Conservation (phyloP, 768 basidiomycete genomes). For the Termitomyces bulborhizus region DNA sequence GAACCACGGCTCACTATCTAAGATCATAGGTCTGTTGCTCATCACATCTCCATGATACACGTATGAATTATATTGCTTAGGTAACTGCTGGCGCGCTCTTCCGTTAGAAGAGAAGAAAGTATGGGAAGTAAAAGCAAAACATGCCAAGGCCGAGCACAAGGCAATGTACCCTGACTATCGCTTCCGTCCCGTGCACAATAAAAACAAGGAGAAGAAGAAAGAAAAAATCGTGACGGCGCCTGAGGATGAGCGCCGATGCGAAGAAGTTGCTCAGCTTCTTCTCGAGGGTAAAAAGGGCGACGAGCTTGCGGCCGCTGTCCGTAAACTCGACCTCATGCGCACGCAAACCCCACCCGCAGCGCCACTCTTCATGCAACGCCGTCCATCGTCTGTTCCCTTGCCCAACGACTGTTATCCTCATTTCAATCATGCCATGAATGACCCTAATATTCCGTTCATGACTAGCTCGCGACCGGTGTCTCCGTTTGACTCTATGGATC, state of each 20-base stretch:
- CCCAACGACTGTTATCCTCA: conserved; percentile 31
- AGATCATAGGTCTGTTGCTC: conserved; percentile 46
- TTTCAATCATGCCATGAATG: conserved; percentile 28
- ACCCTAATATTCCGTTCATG: conserved; percentile 40
- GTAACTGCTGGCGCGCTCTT: conserved; percentile 70
- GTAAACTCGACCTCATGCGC: conserved; percentile 37
- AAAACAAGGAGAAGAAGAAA: conserved; percentile 36
- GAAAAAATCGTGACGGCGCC: conserved; percentile 31
- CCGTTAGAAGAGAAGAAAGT: conserved; percentile 64
- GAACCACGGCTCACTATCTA: conserved; percentile 24
- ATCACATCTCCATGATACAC: conserved; percentile 4
- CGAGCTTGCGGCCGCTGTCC: conserved; percentile 55
- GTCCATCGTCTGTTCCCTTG: conserved; percentile 60
- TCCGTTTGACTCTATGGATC: conserved; percentile 38
- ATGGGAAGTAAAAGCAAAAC: conserved; percentile 70
- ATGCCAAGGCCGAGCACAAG: conserved; percentile 70
- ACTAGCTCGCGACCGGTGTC: conserved; percentile 36
- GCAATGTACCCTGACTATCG: conserved; percentile 61
- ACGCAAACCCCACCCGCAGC: conserved; percentile 7
- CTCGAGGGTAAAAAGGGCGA: conserved; percentile 69
- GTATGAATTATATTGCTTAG: conserved; percentile 31
- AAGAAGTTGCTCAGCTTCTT: conserved; percentile 57
- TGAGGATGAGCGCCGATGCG: conserved; percentile 62
- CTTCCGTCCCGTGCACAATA: conserved; percentile 50
- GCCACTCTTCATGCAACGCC: conserved; percentile 31